Conservation (phyloP, 192 early-diverging fungal species). For the Globomyces pollinis-pini region DNA sequence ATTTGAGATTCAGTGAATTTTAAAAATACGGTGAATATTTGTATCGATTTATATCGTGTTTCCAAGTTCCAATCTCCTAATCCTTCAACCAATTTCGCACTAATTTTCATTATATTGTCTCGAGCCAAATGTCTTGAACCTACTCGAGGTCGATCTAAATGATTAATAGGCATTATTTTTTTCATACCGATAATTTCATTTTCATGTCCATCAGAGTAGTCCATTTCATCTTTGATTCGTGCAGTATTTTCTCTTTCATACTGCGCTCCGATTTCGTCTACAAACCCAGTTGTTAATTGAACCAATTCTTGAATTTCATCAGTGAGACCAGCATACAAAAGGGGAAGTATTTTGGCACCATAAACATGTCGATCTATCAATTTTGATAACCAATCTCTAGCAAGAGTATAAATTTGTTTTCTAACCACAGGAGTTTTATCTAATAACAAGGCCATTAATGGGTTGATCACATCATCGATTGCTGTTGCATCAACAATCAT, state of each 20-base stretch:
- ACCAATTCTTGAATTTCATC: constrained; percentile 34
- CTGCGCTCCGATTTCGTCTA: constrained; percentile 36
- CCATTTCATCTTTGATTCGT: constrained; percentile 49
- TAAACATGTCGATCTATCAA: constrained; percentile 42
- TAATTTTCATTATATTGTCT: constrained; percentile 49
- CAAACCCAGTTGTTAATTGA: constrained; percentile 8
- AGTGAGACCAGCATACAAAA: constrained; percentile 34
- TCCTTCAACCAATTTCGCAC: constrained; percentile 26
- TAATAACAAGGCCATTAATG: constrained; percentile 26
- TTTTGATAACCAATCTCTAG: constrained; percentile 30
- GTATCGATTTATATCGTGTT: constrained; percentile 25
- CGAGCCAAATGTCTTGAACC: constrained; percentile 43
- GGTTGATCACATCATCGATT: constrained; percentile 33
- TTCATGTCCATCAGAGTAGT: constrained; percentile 28
- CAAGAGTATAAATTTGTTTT: constrained; percentile 31
- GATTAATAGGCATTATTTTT: constrained; percentile 3
- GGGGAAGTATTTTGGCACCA: constrained; percentile 41
- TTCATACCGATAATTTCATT: constrained; percentile 3
- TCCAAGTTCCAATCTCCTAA: constrained; percentile 45
- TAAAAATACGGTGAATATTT: constrained; percentile 34
- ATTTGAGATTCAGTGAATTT: constrained; percentile 34
- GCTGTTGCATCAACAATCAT: constrained; percentile 35
- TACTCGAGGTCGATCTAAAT: constrained; percentile 33
- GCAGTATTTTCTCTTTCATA: constrained; percentile 48
- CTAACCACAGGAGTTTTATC: constrained; percentile 45